These are phyloP conservation scores for Ulmus americana DNA, from an alignment of 331 rosid genomes.

Conservation along the genomic window DNA sequence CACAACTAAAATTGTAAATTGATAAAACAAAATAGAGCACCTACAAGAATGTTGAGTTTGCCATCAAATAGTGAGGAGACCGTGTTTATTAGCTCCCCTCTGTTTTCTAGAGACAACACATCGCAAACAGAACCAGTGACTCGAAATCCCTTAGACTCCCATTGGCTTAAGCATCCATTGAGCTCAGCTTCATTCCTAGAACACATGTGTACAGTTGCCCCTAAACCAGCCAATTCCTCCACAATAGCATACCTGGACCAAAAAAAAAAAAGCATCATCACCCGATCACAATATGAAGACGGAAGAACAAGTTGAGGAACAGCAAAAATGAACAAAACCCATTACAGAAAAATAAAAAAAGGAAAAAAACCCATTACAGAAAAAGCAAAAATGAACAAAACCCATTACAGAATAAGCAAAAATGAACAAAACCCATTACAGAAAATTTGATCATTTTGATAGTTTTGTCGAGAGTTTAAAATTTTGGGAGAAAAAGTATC, in stretches of 20 bases:
- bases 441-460: too few species aligned
- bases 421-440: too few species aligned
- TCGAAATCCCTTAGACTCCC: constrained; percentile 38
- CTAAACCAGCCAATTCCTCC: constrained; percentile 43
- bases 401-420: too few species aligned
- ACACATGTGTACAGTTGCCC: constrained; percentile 44
- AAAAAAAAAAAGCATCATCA: too few species aligned
- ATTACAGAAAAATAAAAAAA: too few species aligned
- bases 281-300: too few species aligned
- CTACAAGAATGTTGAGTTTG: constrained; percentile 53
- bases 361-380: too few species aligned
- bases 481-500: too few species aligned
- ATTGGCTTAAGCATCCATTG: constrained; percentile 25
- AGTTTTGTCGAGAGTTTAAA: too few species aligned
- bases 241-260: constrained; percentile 32
- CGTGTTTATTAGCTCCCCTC: constrained; percentile 27
- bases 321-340: too few species aligned
- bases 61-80: constrained; percentile 38
- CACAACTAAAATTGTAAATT: neutral
- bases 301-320: too few species aligned
- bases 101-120: constrained; percentile 16
- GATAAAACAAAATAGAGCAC: neutral
- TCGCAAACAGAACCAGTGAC: constrained; percentile 51
- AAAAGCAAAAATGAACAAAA: too few species aligned
- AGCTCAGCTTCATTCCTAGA: constrained; percentile 35